Evolutionary conservation across 1,284 basidiomycete genomes (phyloP), one percentile per base, ranked within the genome.

Genomic region (Malassezia brasiliensis): DNA sequence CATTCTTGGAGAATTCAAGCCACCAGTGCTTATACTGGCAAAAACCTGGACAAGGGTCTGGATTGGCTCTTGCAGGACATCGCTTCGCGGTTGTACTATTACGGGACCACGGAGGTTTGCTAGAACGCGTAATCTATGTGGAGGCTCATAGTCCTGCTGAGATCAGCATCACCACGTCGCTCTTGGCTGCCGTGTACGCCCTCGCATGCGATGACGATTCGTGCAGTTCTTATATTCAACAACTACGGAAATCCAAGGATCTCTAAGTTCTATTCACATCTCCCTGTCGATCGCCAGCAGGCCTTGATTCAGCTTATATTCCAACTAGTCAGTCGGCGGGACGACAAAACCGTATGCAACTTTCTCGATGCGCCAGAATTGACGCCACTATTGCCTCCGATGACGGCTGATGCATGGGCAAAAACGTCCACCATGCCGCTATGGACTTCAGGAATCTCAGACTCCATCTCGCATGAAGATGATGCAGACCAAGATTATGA

Each of bases 1-100:
- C 55, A 57, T 38, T 44, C 55, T 53, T 96, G 90, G 89, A 83
- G 81, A 62, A 90, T 96, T 56, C 83, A 86, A 76, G 80, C 90
- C 3, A 96, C 91, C 77, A 94, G 89, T 63, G 93, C 93, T 0
- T 82, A 89, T 50, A 90, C 87, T 0, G 93, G 91, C 5, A 77
- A 82, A 53, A 89, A 93, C 67, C 79, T 96, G 11, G 79, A 88
- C 6, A 79, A 83, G 54, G 93, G 91, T 14, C 80, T 96, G 37
- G 85, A 94, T 74, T 98, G 93, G 93, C 82, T 90, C n/a, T 87
- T 96, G 9, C 80, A 83, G 38, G 89, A 96, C 66, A 85, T 96
- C 45, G 90, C 67, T 10, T 56, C 66, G 40, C 64, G 76, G 6
- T 61, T 76, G 22, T 76, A 76, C 60, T 72, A 60, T 32, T 60